phyloP scores from a whole-genome alignment of 75 land plant genomes.

The Sequoiadendron giganteum region DNA sequence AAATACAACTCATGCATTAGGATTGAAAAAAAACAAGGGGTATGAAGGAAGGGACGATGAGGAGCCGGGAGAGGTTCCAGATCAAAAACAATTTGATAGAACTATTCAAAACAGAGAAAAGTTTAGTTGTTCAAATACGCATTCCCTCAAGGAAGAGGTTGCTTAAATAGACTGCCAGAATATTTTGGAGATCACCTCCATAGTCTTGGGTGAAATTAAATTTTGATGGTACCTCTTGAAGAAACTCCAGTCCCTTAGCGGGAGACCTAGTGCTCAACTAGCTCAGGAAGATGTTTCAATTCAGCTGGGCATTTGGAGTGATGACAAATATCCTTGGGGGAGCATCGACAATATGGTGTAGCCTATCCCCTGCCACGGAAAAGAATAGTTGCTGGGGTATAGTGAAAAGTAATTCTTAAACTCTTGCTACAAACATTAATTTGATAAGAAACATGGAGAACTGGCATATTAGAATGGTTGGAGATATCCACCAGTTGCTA shows the following conservation, averaged over 20 bases:
- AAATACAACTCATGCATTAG: background rate
- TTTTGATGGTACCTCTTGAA: background rate
- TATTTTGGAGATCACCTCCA: background rate
- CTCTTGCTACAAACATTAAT: background rate
- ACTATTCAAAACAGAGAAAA: background rate
- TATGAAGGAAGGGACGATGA: too few species aligned
- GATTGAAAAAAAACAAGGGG: background rate
- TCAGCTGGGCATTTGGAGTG: background rate
- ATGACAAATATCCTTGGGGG: background rate
- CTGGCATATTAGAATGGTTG: background rate
- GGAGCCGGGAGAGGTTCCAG: background rate
- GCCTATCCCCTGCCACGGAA: background rate
- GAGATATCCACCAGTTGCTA: background rate
- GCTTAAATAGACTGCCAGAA: background rate
- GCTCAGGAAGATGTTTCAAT: background rate
- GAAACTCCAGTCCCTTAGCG: background rate
- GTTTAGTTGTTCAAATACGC: background rate
- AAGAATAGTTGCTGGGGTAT: background rate
- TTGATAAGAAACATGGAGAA: background rate
- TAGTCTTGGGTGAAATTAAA: background rate
- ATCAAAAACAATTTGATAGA: background rate
- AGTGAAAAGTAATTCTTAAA: background rate
- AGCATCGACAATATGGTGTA: background rate
- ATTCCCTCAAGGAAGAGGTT: background rate
- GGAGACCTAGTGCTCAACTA: background rate